A percentile compares a stretch with the other conserved stretches of the same genome.
Evolutionary conservation across 495 filamentous ascomycete genomes (phyloP).

Genomic region (Aspergillus sclerotiicarbonarius): DNA sequence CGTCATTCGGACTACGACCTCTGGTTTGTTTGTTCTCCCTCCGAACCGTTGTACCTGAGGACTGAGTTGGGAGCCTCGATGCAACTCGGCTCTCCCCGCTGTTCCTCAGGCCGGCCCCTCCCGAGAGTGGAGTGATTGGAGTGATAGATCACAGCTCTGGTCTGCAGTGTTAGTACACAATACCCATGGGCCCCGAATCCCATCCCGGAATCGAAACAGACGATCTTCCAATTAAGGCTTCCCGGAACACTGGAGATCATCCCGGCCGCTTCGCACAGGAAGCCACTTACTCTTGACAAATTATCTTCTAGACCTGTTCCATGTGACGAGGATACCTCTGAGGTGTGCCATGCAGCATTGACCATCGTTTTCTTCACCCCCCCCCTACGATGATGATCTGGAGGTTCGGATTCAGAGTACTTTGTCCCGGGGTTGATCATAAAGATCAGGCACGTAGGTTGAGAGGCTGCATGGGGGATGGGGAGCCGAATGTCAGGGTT

Average conservation of each 20-base stretch:
- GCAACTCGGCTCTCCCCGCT: not conserved
- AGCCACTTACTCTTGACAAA: constrained; percentile 20
- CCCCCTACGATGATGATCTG: not conserved
- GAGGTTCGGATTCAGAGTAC: not conserved
- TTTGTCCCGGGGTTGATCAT: not conserved
- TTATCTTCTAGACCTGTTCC: constrained; percentile 22
- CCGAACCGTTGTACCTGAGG: not conserved
- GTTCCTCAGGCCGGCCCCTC: not conserved
- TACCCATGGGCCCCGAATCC: constrained; percentile 11
- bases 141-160: constrained; percentile 24
- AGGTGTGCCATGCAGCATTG: constrained; percentile 3
- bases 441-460: not conserved
- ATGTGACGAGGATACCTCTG: constrained; percentile 10
- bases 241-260: constrained; percentile 19
- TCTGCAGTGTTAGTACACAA: too few relatives aligned
- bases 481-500: not conserved
- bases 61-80: too few relatives aligned
- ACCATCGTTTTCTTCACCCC: not conserved
- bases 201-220: constrained; percentile 10
- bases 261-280: constrained; percentile 14
- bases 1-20: not conserved
- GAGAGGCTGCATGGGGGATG: not conserved
- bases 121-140: constrained; percentile 10
- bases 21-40: not conserved
- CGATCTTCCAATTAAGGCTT: constrained; percentile 16